phyloP scores from a whole-genome alignment of 2,329 filamentous ascomycete genomes.

The Colletotrichum filicis region DNA sequence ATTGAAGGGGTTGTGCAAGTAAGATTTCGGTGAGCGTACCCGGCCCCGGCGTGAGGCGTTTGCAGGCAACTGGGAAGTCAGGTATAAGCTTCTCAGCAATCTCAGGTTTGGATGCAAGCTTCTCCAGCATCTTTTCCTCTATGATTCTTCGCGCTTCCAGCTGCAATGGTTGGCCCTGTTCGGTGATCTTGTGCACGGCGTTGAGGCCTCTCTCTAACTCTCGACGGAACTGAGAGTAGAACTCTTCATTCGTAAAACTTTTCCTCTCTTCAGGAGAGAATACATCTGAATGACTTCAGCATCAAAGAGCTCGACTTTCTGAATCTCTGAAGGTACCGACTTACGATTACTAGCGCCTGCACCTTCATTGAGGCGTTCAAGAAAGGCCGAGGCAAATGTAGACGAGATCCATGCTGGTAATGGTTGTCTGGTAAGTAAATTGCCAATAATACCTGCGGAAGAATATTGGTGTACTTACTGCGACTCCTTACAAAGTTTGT shows the following conservation, averaged over 20 bases:
- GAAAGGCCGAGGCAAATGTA: neutral
- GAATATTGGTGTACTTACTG: neutral
- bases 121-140: neutral
- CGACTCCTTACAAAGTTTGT: neutral
- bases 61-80: constrained; percentile 2
- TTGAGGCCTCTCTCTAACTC: neutral
- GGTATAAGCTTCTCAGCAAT: neutral
- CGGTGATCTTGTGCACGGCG: neutral
- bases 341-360: neutral
- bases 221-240: neutral
- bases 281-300: neutral
- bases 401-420: neutral
- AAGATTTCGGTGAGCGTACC: neutral
- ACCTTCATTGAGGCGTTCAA: neutral
- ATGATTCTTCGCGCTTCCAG: neutral
- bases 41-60: neutral
- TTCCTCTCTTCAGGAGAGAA: neutral
- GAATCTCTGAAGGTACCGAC: fast-evolving
- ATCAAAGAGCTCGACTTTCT: neutral
- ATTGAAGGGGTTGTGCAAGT: no score
- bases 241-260: neutral
- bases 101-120: neutral
- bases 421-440: neutral
- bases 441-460: no score
- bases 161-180: neutral